Base-by-base conservation (phyloP, 2,329 filamentous ascomycete species). In the Diaporthe sp. region DNA sequence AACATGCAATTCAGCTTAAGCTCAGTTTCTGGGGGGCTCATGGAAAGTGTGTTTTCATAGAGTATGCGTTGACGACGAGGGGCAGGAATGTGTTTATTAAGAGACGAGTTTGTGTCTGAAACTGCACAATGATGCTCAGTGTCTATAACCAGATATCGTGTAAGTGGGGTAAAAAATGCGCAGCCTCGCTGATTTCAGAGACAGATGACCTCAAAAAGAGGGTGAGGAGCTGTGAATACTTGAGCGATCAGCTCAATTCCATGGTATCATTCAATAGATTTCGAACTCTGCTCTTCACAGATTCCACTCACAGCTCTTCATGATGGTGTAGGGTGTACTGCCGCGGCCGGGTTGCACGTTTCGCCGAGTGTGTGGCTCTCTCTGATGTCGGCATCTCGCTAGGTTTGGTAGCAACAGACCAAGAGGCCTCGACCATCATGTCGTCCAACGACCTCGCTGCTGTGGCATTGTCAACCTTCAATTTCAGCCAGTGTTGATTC, bases 401-500 rank as follows among this genome's bases (percentile, higher is more conserved):
- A 22, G 65, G 8, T 2, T 68, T 31, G 65, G 49, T 6, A 39
- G n/a, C 34, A 28, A 53, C 46, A 42, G 49, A 69, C 65, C 65
- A 69, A 19, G 65, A 55, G 25, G 22, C 49, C 2, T 69, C 31
- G 17, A 69, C 12, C 31, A 53, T 42, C 34, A 34, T 42, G 1
- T 69, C 15, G 25, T 69, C 65, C 65, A 55, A 42, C 3, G 3
- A 19, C 7, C 34, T 31, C 3, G 65, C 65, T 12, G 65, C 65
- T 28, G 65, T 69, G 4, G 25, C 78, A 71, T 84, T 82, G 22
- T 78, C 77, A 2, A 80, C 79, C 65, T 77, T 83, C 53, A 87
- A 76, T 59, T 77, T 79, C 65, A 88, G 74, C 80, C 84, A 88
- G 72, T 83, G 82, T 80, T 87, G 86, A 53, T 84, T 83, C 22